Evolutionary conservation across 2,329 filamentous ascomycete species (phyloP), one percentile per base, ranked within the genome.

Genomic region (Lecanicillium sp.): DNA sequence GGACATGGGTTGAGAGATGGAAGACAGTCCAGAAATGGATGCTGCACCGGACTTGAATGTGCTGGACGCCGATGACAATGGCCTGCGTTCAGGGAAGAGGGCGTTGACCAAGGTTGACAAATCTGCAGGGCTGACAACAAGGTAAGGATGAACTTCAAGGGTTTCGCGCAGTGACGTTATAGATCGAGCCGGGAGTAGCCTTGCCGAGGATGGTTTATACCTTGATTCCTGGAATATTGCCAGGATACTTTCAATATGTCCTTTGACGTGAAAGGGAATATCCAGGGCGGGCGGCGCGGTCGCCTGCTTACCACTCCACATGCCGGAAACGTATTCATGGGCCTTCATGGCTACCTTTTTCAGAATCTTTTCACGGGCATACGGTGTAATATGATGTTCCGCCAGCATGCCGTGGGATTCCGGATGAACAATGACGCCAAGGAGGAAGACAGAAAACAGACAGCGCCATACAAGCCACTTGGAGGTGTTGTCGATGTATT

Each of bases 341-440:
- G 85, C 83, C 45, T 83, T 79, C 56, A 84, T 78, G 40, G 84
- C 87, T 41, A 95, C 82, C 55, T 90, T 83, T 51, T 80, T 81
- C 40, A 84, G 65, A 41, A 84, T 83, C 58, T 81, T 89, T 52
- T 94, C 85, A 31, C 92, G 78, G 30, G 87, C 88, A 60, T 90
- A 87, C 49, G 94, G 86, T 35, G 85, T 89, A 51, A 96, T 87
- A 63, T 95, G 86, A 58, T 94, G 90, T 51, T 94, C 86, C 41
- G 86, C 75, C 67, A 96, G 81, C 65, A 84, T 77, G 39, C 78
- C 76, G 48, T 78, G 73, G 37, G 73, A 88, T 72, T 98, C 92
- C 9, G 92, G 92, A 52, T 92, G 85, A 34, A 87, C 85, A 52
- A 96, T 77, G 38, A 87, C 82, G 50, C 85, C 83, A 33, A 86